These are phyloP conservation scores for Akebia trifoliata DNA, from an alignment of 164 flowering plant genomes.

Conservation along the genomic window DNA sequence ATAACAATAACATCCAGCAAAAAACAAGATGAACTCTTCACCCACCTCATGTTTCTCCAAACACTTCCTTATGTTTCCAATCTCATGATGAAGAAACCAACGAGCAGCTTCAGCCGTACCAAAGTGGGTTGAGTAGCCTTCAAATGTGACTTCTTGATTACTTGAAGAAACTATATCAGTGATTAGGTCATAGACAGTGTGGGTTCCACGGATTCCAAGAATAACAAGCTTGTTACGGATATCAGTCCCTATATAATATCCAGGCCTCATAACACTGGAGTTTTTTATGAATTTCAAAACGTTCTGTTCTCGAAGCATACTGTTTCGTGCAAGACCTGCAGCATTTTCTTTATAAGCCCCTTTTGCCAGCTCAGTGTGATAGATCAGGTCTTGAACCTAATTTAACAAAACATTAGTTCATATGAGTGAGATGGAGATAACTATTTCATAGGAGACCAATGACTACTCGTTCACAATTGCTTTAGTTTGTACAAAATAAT, in stretches of 20 bases:
- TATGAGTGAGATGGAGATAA: background rate
- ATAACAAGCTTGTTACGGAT: conserved; percentile 63
- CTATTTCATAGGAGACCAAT: background rate
- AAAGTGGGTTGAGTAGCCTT: conserved; percentile 90
- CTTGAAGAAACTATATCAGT: conserved; percentile 82
- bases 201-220: conserved; percentile 93
- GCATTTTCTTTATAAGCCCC: conserved; percentile 64
- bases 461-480: too few species aligned
- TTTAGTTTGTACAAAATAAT: too few species aligned
- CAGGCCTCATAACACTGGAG: conserved; percentile 91
- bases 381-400: conserved; percentile 85
- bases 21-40: conserved; percentile 2
- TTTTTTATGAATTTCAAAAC: conserved; percentile 62
- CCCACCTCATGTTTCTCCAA: conserved; percentile 71
- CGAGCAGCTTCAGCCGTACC: conserved; percentile 96
- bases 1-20: background rate
- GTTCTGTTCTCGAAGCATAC: conserved; percentile 82
- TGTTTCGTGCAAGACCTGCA: conserved; percentile 53
- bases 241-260: conserved; percentile 85
- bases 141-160: conserved; percentile 64
- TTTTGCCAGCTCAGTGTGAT: conserved; percentile 77
- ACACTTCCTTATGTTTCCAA: conserved; percentile 63
- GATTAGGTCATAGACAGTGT: conserved; percentile 76
- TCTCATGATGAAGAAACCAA: conserved; percentile 84
- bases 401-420: conserved; percentile 13